Evolutionary conservation across 177 flowering plant genomes (phyloP), one percentile per base, ranked within the genome.

Genomic region (Telopea speciosissima): DNA sequence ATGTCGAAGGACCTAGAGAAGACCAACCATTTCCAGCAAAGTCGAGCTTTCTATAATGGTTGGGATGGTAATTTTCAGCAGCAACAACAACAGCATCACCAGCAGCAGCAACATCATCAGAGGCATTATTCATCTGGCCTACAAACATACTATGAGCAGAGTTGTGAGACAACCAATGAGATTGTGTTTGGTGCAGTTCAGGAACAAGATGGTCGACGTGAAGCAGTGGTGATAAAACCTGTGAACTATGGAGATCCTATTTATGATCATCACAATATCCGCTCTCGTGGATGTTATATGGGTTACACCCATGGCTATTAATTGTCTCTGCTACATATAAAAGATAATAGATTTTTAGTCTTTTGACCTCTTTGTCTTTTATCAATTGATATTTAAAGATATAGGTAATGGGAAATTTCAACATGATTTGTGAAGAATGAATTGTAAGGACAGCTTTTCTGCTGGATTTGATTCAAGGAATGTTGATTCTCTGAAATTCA

Each of bases 171-270:
- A 1, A 87, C 89, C 65, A 84, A 81, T n/a, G 99, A 92, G 84
- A 81, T 88, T n/a, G 87, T 90, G 16, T 94, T 92, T 80, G 97
- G 97, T 49, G 95, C 97, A 63, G 92, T 89, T 69, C 97, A 90
- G 76, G 96, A 91, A 76, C 84, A 87, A 72, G 84, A 75, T 12
- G 80, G 78, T 24, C 77, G 77, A 67, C 83, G 62, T 1, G 82
- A 80, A 73, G 66, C 84, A 22, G 78, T 75, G 68, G 89, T 83
- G 40, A 80, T 86, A 14, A 85, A 86, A 80, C 86, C 94, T 63
- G 80, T 85, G 17, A 80, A 90, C 66, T 86, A 88, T 78, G 89
- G 89, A 42, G 82, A 79, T 81, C 75, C 85, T 8, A 42, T 73
- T 21, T 81, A 80, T 76, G 79, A 80, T 74, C 83, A 82, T 68